Base-by-base conservation (phyloP, 169 alveolate species). In the Babesia ovis region DNA sequence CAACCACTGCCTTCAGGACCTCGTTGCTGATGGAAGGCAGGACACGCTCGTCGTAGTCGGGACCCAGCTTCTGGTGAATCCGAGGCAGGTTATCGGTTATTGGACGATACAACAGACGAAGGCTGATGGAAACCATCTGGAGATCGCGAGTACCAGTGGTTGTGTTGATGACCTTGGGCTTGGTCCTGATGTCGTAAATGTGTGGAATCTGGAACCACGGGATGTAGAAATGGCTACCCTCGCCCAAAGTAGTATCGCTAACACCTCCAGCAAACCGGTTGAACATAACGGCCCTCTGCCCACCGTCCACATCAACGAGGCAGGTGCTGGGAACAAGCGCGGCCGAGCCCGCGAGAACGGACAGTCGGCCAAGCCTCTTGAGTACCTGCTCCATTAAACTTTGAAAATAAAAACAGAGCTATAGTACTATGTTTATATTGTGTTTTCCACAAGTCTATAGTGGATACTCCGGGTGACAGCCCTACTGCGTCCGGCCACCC, bases 21-120 rank as follows among this genome's bases (percentile, higher is more conserved):
- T 97, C 99, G 85, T 97, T 96, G 54, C 98, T 98, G 68, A 97
- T 94, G 0, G 99, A 96, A 6, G 99, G 99, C 35, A 97, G 91
- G 43, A 97, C 99, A 50, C 98, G 89, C 62, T 95, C 98, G 80
- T 96, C 99, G 79, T 94, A 97, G 84, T 97, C 98, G n/a, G 95
- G 95, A 22, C 99, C 99, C 31, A 96, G 77, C 67, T 91, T 91
- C 85, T 96, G 92, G 82, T 96, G 98, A 14, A 96, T 54, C 41
- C 93, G 83, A 14, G 98, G 98, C 67, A 91, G 95, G 80, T 84
- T 94, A 41, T 88, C 93, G 66, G 84, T 61, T 8, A 84, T 85
- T 14, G 99, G 99, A 37, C 98, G 86, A 81, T 90, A 96, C 39
- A 96, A 86, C 51, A 97, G 90, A 62, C 99, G 91, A 43, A 96